Evolutionary conservation across 108 stramenopile genomes (phyloP).

Genomic region (Cyclotella distinguenda): DNA sequence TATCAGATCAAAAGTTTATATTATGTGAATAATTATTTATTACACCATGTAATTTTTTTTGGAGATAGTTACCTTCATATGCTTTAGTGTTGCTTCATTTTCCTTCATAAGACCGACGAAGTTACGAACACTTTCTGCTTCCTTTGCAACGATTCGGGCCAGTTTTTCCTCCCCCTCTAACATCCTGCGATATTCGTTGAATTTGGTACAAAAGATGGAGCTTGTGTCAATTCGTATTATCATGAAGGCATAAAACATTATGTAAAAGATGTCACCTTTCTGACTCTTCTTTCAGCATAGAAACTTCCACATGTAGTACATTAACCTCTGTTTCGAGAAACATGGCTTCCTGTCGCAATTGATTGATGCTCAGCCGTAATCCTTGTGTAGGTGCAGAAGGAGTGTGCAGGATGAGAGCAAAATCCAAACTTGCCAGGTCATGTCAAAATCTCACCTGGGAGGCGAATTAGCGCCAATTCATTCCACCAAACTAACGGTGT

Average conservation of each 20-base stretch:
- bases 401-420: neutral
- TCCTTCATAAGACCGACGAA: constrained; percentile 14
- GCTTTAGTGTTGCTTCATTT: constrained; percentile 11
- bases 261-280: neutral
- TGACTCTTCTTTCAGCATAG: constrained; percentile 3
- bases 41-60: neutral
- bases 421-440: neutral
- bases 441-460: constrained; percentile 6
- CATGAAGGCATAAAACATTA: neutral
- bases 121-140: constrained; percentile 6
- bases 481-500: constrained; percentile 18
- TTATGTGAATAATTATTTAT: neutral
- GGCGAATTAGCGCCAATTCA: constrained; percentile 16
- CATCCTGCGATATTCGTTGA: neutral
- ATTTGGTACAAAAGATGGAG: neutral
- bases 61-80: constrained; percentile 21
- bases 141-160: neutral
- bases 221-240: neutral
- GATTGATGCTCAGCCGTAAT: constrained; percentile 5
- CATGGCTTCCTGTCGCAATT: constrained; percentile 1
- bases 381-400: neutral
- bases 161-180: neutral
- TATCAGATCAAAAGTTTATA: neutral
- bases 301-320: neutral
- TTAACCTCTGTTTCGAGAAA: constrained; percentile 2